Percentiles rank a stretch among this genome's conserved stretches.
phyloP scores from a whole-genome alignment of 176 grass and related monocot species.

The Aechmea fasciata region DNA sequence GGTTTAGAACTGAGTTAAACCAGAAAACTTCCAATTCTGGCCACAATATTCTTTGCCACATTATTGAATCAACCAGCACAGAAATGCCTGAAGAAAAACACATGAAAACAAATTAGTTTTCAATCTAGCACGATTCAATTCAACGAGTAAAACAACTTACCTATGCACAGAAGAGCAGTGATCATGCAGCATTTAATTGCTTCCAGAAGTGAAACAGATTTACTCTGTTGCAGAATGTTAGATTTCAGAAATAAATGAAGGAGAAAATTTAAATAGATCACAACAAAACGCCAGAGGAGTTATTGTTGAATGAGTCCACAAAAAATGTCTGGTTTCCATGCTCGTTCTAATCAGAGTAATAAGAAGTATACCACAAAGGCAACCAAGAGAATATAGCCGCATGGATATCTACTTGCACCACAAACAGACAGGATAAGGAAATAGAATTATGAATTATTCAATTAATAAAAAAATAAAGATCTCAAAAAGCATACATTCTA shows the following conservation, averaged over 20 bases:
- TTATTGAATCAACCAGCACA: constrained; percentile 58
- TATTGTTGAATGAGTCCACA: neutral
- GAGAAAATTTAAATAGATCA: neutral
- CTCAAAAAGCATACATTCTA: too few species aligned
- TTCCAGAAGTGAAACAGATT: constrained; percentile 59
- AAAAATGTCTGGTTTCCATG: too few species aligned
- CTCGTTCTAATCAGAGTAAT: too few species aligned
- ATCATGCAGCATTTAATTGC: constrained; percentile 61
- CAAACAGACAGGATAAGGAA: neutral
- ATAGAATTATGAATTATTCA: neutral
- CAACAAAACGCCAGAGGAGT: neutral
- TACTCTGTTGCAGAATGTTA: constrained; percentile 45
- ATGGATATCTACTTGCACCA: neutral
- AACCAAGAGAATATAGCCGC: too few species aligned
- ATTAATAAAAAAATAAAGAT: neutral
- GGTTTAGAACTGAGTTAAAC: constrained; percentile 94
- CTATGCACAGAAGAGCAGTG: constrained; percentile 48
- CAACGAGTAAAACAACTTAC: constrained; percentile 32
- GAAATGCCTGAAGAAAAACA: constrained; percentile 46
- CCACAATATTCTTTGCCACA: constrained; percentile 86
- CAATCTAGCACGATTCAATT: constrained; percentile 12
- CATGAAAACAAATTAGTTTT: constrained; percentile 13
- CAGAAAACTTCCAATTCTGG: constrained; percentile 96
- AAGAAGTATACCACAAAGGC: too few species aligned
- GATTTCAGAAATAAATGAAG: constrained; percentile 14